Base-by-base conservation (phyloP, 352 stramenopile species). In the Peronospora belbahrii region DNA sequence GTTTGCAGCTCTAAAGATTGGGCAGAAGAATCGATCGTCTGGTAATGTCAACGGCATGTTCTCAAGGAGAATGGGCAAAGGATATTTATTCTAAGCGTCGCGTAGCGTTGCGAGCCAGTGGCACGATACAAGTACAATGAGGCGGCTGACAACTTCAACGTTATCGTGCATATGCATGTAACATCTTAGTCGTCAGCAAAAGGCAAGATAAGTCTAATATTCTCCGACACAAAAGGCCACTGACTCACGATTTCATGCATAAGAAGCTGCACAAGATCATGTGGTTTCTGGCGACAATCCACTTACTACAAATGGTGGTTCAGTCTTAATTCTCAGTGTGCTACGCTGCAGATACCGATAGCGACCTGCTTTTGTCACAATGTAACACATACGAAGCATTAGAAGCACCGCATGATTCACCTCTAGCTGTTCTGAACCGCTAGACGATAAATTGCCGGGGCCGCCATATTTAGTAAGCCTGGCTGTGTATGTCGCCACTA, bases 381-480 rank as follows among this genome's bases (percentile, higher is more conserved):
- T 25, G 53, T 32, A 24, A 62, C 57, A 35, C 17, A 48, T 32
- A 65, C 27, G 52, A 59, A 56, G 48, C 42, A 27, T 52, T 62
- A 31, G 14, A 38, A 11, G 25, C 8, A 30, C 18, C 2, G 56
- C 6, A 17, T 15, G 17, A 33, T 42, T 24, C 9, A 25, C 15
- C 9, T 10, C 31, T 38, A 19, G 14, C 10, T 6, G 18, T 24
- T 48, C 27, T 14, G 39, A 59, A 15, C 4, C 11, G 32, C 18
- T 42, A 13, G 41, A 8, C 25, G 20, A 13, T 9, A 27, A 22
- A 25, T 22, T 41, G 14, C 13, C 8, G 4, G n/a, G n/a, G n/a
- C n/a, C n/a, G n/a, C n/a, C 56, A 28, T 47, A 52, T 19, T 34
- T 58, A n/a, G 30, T 23, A 42, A 6, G 18, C 38, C 34, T 56